These are phyloP conservation scores for Oxytropis ochrocephala DNA, from an alignment of 306 rosid genomes.

Conservation along the genomic window DNA sequence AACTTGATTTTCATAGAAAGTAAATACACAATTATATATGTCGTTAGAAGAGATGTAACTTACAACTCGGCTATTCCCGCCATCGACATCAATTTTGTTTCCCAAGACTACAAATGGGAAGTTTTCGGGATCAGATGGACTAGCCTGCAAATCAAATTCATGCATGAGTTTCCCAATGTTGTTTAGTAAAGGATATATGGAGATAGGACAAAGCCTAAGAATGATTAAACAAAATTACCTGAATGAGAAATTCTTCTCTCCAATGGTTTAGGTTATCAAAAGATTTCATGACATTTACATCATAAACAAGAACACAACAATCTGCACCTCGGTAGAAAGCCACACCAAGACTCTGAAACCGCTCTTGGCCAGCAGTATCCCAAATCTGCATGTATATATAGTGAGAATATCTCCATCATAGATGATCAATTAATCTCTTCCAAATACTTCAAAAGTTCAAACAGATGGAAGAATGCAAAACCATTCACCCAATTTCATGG, in stretches of 20 bases:
- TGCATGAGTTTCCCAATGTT: constrained; percentile 1
- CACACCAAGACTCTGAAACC: constrained; percentile 99
- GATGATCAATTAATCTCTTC: constrained; percentile 1
- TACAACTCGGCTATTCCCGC: constrained; percentile 97
- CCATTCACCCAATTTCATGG: neutral
- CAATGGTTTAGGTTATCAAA: constrained; percentile 96
- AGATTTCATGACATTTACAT: constrained; percentile 94
- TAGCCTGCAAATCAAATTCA: constrained; percentile 65
- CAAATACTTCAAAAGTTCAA: constrained; percentile 18
- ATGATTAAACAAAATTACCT: constrained; percentile 38
- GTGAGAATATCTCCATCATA: constrained; percentile 11
- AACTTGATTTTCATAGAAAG: neutral
- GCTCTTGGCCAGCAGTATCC: constrained; percentile 99
- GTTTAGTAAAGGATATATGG: neutral
- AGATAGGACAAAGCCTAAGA: neutral
- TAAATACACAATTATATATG: neutral
- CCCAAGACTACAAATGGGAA: constrained; percentile 99
- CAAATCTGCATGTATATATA: constrained; percentile 59
- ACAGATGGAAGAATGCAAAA: neutral
- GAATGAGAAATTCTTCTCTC: constrained; percentile 98
- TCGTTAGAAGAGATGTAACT: constrained; percentile 25
- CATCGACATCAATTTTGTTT: constrained; percentile 95
- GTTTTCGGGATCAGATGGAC: constrained; percentile 98
- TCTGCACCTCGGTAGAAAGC: constrained; percentile 99
- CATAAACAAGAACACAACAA: constrained; percentile 97